Evolutionary conservation across 1,139 yeast genomes (phyloP), one percentile per base, ranked within the genome.

Genomic region (Hemisphaericaspora lyxosophila): DNA sequence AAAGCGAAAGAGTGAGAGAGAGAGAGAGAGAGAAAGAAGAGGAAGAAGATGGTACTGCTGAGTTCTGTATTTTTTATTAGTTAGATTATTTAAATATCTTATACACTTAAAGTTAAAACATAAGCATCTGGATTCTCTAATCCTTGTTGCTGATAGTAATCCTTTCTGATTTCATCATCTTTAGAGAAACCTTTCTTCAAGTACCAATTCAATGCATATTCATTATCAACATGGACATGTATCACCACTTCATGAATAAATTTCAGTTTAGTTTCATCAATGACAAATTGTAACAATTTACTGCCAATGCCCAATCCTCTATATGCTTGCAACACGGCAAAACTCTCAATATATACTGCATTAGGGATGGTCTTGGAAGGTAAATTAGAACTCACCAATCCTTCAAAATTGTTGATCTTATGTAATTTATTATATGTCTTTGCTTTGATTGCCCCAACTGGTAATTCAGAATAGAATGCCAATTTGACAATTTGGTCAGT

Each of bases 361-460:
- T 72, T 68, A 17, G 75, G 73, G 7, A 75, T 65, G 17, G 68
- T 64, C 35, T 66, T 64, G 8, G 64, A 49, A 16, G 53, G 54
- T 20, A 53, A 49, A 26, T 54, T 55, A 31, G 55, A 57, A 22
- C 57, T 49, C 4, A 47, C 31, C 9, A 46, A 44, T 11, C 46
- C 48, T 33, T 65, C 67, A 36, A 57, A 61, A 16, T 46, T 43
- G 13, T 45, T 42, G 13, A 54, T 46, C 25, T 52, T 57, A 30
- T 58, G 62, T 14, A 40, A 36, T 7, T 64, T 54, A 45, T 60
- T 63, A 44, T 75, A 54, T 3, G 72, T 55, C 47, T 73, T 73
- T 27, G 80, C 80, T 47, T 73, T 78, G 24, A 85, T 64, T 2
- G 80, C 82, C 3, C 90, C 95, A 4, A 86, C 88, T 9, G 94